Percentiles rank a stretch among this genome's conserved stretches.
Conservation (phyloP, 1,284 basidiomycete species). For the Puccinia horiana region DNA sequence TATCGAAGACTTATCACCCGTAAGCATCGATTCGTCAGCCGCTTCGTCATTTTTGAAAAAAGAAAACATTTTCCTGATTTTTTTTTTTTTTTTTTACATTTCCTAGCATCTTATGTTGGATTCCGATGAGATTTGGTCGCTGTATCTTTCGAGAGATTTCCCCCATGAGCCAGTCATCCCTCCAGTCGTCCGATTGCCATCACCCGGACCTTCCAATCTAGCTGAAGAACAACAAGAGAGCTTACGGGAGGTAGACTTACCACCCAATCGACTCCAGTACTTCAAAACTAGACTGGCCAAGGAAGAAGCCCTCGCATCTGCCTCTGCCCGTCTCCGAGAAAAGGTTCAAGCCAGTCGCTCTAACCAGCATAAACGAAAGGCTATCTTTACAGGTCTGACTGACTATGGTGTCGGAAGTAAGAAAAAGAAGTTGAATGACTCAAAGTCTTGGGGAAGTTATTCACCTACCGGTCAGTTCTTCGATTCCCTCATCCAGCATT, state of each 20-base stretch:
- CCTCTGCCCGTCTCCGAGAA: conserved; percentile 38
- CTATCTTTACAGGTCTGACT: conserved; percentile 36
- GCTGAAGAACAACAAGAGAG: background rate
- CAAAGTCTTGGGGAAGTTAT: conserved; percentile 9
- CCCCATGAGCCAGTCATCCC: conserved; percentile 14
- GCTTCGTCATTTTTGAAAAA: background rate
- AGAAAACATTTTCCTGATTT: background rate
- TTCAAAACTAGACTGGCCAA: conserved; percentile 21
- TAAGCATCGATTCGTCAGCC: conserved; percentile 3
- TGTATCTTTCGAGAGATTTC: conserved; percentile 30
- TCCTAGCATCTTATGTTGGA: conserved; percentile 47
- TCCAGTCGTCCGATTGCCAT: background rate
- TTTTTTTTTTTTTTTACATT: background rate
- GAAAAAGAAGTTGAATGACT: conserved; percentile 37
- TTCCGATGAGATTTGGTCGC: conserved; percentile 42
- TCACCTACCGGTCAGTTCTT: background rate
- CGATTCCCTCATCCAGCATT: background rate
- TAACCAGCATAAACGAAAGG: conserved; percentile 35
- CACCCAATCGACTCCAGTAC: conserved; percentile 31
- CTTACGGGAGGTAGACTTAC: background rate
- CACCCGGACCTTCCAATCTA: background rate
- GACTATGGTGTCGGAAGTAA: conserved; percentile 32
- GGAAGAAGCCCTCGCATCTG: conserved; percentile 31
- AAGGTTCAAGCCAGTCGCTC: conserved; percentile 34
- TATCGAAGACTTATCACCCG: conserved; percentile 45